Conservation (phyloP, 2,329 filamentous ascomycete genomes). For the Penicillium sp. region DNA sequence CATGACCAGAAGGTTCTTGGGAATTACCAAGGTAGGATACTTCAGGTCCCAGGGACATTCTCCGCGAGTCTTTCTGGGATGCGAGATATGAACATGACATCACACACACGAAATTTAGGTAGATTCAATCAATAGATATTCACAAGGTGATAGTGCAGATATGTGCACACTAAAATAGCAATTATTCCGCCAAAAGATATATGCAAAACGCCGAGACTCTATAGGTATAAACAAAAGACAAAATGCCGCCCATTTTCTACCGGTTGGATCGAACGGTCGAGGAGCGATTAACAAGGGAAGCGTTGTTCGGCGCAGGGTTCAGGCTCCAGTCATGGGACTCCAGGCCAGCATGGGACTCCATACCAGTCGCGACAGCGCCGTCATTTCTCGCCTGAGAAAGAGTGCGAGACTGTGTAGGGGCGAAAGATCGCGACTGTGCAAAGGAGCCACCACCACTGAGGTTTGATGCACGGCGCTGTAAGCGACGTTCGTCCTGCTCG, state of each 20-base stretch:
- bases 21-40: neutral
- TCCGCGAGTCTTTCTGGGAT: neutral
- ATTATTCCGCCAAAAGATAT: slow-evolving; percentile 1
- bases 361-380: slow-evolving; percentile 24
- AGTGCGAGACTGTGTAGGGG: slow-evolving; percentile 15
- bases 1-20: too few relatives aligned
- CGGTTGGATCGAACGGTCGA: slow-evolving; percentile 30
- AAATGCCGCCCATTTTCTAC: slow-evolving; percentile 6
- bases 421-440: slow-evolving; percentile 14
- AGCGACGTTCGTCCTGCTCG: slow-evolving; percentile 51
- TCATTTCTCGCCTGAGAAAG: slow-evolving; percentile 27
- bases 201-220: slow-evolving; percentile 14
- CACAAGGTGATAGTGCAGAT: neutral
- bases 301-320: slow-evolving; percentile 16
- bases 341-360: neutral
- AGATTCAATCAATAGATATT: neutral
- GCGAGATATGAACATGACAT: neutral
- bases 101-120: neutral
- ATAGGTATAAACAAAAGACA: slow-evolving; percentile 9
- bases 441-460: slow-evolving; percentile 33
- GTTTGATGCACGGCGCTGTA: slow-evolving; percentile 41
- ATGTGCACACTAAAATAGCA: slow-evolving; percentile 4
- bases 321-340: slow-evolving; percentile 28
- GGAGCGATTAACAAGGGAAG: slow-evolving; percentile 30
- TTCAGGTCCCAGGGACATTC: neutral